Percentiles rank a stretch among this genome's conserved stretches.
Conservation (phyloP, 345 rosid species). For the Eucalyptus erythrocorys region DNA sequence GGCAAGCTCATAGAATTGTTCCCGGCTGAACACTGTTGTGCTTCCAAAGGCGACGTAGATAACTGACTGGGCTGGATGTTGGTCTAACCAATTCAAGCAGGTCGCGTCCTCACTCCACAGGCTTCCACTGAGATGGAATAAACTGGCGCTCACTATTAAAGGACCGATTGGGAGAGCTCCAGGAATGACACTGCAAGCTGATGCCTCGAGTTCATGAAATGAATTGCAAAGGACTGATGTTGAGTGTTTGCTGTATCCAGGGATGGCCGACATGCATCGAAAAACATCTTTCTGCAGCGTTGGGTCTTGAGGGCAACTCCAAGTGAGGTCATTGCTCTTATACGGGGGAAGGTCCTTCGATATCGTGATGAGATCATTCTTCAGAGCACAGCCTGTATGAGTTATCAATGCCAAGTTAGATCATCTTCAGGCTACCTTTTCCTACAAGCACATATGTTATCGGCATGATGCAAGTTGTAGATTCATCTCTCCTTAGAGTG, state of each 20-base stretch:
- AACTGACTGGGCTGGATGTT: conserved; percentile 18
- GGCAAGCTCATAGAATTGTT: conserved; percentile 29
- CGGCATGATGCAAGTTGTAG: background rate
- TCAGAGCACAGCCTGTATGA: background rate
- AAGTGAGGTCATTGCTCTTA: background rate
- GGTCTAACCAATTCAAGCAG: conserved; percentile 32
- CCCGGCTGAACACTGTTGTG: background rate
- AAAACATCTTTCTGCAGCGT: background rate
- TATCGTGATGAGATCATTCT: background rate
- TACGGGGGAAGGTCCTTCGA: background rate
- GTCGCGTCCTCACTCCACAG: conserved; percentile 12
- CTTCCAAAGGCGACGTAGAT: conserved; percentile 47
- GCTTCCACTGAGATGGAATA: background rate
- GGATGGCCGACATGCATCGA: background rate
- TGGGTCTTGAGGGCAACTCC: background rate
- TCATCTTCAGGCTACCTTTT: background rate
- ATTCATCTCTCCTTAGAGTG: background rate
- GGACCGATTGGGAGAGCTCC: conserved; percentile 18
- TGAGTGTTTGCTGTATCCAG: background rate
- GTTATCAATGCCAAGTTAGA: background rate
- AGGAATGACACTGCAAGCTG: background rate
- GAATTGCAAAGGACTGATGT: conserved; percentile 4
- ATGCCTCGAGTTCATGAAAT: background rate
- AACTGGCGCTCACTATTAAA: background rate
- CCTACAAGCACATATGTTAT: background rate